A percentile compares a stretch with the other conserved stretches of the same genome.
Conservation (phyloP, 164 flowering plant genomes). For the Kingdonia uniflora region DNA sequence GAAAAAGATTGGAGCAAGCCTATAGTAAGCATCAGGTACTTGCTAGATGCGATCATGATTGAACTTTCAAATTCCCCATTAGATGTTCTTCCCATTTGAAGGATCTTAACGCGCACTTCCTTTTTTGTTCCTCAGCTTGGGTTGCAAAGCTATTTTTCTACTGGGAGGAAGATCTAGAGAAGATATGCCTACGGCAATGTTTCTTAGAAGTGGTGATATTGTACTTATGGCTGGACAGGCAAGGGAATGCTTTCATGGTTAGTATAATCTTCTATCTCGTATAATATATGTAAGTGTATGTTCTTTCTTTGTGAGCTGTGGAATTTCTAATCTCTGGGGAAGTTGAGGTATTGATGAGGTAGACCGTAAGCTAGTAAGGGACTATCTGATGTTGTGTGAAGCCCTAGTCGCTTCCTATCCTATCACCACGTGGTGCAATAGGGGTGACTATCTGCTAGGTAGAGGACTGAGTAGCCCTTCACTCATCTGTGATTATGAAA, state of each 20-base stretch:
- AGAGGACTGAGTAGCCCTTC: too few relatives aligned
- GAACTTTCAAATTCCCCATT: neutral
- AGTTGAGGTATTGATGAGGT: too few relatives aligned
- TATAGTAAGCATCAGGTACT: conserved; percentile 95
- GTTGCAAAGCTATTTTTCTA: conserved; percentile 95
- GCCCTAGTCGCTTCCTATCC: too few relatives aligned
- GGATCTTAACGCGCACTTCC: neutral
- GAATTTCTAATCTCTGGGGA: too few relatives aligned
- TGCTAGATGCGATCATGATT: neutral
- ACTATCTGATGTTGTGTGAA: too few relatives aligned
- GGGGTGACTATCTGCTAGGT: too few relatives aligned
- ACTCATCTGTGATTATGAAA: too few relatives aligned
- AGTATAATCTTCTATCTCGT: conserved; percentile 12
- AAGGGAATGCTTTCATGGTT: conserved; percentile 97
- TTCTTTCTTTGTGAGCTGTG: too few relatives aligned
- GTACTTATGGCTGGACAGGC: conserved; percentile 97
- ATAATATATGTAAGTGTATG: too few relatives aligned
- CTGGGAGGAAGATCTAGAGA: conserved; percentile 85
- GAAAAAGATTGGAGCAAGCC: conserved; percentile 98
- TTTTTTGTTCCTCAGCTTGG: conserved; percentile 43
- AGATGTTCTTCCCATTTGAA: neutral
- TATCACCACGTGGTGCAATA: too few relatives aligned
- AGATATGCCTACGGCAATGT: conserved; percentile 74
- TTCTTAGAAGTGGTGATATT: conserved; percentile 88
- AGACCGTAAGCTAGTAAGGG: too few relatives aligned